Conservation (phyloP, 306 rosid genomes). For the Malus fusca region DNA sequence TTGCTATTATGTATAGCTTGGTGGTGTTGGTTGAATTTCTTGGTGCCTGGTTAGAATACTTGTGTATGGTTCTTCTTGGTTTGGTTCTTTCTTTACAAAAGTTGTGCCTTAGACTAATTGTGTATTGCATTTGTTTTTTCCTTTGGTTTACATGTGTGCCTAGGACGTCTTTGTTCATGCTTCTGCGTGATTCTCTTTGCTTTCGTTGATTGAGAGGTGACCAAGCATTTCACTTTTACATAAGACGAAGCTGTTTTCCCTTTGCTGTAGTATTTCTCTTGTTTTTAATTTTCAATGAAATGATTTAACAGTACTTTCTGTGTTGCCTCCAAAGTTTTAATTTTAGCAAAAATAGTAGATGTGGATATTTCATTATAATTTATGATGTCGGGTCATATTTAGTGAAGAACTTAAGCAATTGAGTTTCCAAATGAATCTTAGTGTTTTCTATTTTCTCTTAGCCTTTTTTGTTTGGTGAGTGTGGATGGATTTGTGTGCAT, state of each 20-base stretch:
- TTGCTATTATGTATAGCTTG: not conserved
- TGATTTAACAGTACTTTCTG: not conserved
- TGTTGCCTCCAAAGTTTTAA: not conserved
- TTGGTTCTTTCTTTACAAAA: not conserved
- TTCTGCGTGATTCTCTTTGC: not conserved
- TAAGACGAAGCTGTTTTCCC: not conserved
- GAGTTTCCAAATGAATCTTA: not conserved
- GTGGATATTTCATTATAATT: not conserved
- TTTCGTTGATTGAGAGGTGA: not conserved
- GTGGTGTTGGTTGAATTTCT: not conserved
- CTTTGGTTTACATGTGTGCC: not conserved
- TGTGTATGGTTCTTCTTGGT: not conserved
- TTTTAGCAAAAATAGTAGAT: not conserved
- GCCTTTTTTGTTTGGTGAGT: not conserved
- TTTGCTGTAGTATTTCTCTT: not conserved
- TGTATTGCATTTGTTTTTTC: not conserved
- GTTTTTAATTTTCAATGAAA: not conserved
- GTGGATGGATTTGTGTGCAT: not conserved
- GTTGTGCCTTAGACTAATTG: not conserved
- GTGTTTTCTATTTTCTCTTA: not conserved
- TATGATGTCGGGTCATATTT: not conserved
- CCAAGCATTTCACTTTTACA: not conserved
- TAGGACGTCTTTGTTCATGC: not conserved
- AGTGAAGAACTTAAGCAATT: not conserved
- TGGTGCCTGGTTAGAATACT: not conserved